A percentile compares a stretch with the other conserved stretches of the same genome.
phyloP scores from a whole-genome alignment of 345 rosid genomes.

The Angophora floribunda region DNA sequence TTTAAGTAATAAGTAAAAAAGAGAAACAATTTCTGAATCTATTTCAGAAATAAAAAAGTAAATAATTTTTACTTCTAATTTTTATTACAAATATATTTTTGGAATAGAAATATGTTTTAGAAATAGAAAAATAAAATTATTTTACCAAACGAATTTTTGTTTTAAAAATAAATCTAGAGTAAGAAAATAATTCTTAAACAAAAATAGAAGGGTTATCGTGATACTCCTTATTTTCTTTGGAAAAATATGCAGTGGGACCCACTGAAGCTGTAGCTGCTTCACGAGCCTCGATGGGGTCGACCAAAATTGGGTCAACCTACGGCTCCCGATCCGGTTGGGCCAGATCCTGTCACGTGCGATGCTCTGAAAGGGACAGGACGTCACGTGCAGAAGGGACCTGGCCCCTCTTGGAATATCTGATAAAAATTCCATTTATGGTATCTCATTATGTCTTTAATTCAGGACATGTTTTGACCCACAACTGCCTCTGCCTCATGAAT shows the following conservation, averaged over 20 bases:
- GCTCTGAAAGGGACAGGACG: background rate
- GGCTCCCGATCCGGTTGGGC: background rate
- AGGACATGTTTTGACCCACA: background rate
- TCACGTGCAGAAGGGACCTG: background rate
- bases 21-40: too few relatives aligned
- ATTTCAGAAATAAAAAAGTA: too few relatives aligned
- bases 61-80: too few relatives aligned
- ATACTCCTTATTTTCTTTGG: background rate
- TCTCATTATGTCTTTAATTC: background rate
- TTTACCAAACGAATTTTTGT: too few relatives aligned
- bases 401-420: background rate
- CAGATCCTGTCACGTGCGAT: background rate
- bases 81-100: too few relatives aligned
- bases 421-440: background rate
- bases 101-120: too few relatives aligned
- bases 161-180: too few relatives aligned
- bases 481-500: background rate
- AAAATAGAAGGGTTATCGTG: too few relatives aligned
- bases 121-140: too few relatives aligned
- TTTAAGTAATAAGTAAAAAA: too few relatives aligned
- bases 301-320: background rate
- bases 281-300: background rate
- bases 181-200: too few relatives aligned
- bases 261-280: conserved; percentile 4
- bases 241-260: conserved; percentile 11